Evolutionary conservation across 805 yeast species (phyloP).

Genomic region (Candida suzukii): DNA sequence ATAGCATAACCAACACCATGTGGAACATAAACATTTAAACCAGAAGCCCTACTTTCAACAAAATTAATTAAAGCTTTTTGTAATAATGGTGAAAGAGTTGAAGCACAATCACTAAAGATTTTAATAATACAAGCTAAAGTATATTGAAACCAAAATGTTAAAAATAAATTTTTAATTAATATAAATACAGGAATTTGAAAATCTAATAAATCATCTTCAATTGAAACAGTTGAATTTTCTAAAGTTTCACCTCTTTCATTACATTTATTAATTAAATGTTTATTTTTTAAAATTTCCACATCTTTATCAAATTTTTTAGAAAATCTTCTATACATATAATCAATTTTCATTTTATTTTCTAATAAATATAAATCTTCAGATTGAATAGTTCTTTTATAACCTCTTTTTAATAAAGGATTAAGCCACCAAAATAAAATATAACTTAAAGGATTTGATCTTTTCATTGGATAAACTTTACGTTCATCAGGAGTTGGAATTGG

Average conservation of each 20-base stretch:
- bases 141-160: conserved; percentile 39
- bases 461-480: conserved; percentile 32
- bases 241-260: conserved; percentile 13
- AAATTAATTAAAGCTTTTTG: conserved; percentile 52
- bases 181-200: conserved; percentile 15
- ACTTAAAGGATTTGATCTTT: conserved; percentile 28
- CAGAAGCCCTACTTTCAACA: conserved; percentile 40
- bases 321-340: conserved; percentile 32
- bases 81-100: conserved; percentile 54
- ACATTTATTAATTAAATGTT: conserved; percentile 24
- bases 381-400: conserved; percentile 62
- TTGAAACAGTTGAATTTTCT: conserved; percentile 9
- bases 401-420: conserved; percentile 47
- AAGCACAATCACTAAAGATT: conserved; percentile 33
- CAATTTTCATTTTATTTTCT: conserved; percentile 35
- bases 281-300: conserved; percentile 11
- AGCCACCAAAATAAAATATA: conserved; percentile 56
- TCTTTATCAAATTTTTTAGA: not conserved
- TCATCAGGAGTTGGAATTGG: conserved; percentile 39
- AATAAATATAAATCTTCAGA: conserved; percentile 53
- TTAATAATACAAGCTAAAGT: conserved; percentile 30
- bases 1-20: conserved; percentile 66
- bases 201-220: conserved; percentile 16
- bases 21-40: conserved; percentile 33
- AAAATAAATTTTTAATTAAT: conserved; percentile 26